Percentiles rank a stretch among this genome's conserved stretches.
Conservation (phyloP, 441 rosid genomes). For the Hura crepitans region DNA sequence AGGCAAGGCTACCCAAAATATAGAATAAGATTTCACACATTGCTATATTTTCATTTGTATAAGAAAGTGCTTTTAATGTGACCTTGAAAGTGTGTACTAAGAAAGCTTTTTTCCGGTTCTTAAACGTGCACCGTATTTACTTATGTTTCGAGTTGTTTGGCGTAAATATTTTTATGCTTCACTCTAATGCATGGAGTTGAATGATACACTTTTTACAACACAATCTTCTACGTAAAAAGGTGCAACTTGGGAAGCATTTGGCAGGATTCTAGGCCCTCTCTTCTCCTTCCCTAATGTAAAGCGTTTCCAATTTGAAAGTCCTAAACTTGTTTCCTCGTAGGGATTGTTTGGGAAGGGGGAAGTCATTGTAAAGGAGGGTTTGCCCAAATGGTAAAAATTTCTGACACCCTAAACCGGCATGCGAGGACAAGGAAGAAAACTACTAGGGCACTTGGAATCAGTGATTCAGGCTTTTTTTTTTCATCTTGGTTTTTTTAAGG, state of each 20-base stretch:
- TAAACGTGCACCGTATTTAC: not conserved
- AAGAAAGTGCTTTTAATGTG: not conserved
- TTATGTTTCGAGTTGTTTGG: not conserved
- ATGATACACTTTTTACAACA: not conserved
- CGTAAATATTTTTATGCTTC: not conserved
- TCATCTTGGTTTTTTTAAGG: no score
- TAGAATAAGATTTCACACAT: not conserved
- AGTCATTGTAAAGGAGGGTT: not conserved
- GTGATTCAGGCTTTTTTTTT: no score
- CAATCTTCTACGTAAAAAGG: not conserved
- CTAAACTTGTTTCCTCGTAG: not conserved
- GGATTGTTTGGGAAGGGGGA: not conserved
- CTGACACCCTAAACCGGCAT: not conserved
- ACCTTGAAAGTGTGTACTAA: not conserved
- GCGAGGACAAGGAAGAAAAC: not conserved
- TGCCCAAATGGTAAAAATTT: not conserved
- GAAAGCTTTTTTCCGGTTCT: not conserved
- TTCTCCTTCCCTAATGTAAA: no score
- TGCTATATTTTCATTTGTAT: not conserved
- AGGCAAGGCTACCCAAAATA: not conserved
- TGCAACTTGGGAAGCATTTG: slow-evolving; percentile 2
- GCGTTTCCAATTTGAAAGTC: no score
- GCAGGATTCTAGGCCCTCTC: not conserved
- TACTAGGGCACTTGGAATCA: no score
- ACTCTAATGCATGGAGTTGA: not conserved